Conservation (phyloP, 352 stramenopile species). For the Phytophthora hybrid region DNA sequence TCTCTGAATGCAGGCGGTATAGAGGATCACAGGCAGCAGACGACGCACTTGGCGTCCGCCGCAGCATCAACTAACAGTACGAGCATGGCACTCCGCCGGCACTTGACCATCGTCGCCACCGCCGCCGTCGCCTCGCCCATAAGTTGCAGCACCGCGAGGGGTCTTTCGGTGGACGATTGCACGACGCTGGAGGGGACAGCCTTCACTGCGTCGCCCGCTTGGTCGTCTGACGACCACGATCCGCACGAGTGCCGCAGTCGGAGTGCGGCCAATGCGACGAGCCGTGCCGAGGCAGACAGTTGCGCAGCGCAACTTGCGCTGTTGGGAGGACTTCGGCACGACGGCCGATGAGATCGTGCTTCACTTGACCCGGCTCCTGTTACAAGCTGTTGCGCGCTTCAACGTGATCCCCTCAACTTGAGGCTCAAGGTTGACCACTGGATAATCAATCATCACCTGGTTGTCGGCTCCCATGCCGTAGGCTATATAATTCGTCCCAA, state of each 20-base stretch:
- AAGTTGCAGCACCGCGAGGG: slow-evolving; percentile 4
- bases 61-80: not conserved
- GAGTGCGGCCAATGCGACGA: too few species aligned
- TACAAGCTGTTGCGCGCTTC: slow-evolving; percentile 9
- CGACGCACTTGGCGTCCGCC: not conserved
- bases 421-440: not conserved
- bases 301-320: too few species aligned
- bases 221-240: slow-evolving; percentile 11
- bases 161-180: slow-evolving; percentile 9
- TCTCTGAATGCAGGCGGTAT: not conserved
- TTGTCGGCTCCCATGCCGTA: slow-evolving; percentile 2
- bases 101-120: not conserved
- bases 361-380: slow-evolving; percentile 12
- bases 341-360: not conserved
- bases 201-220: slow-evolving; percentile 10
- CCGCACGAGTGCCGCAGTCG: too few species aligned
- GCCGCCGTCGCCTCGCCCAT: not conserved
- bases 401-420: slow-evolving; percentile 25
- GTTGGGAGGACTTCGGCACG: not conserved
- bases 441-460: slow-evolving; percentile 9
- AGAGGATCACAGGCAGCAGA: slow-evolving; percentile 1
- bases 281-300: too few species aligned
- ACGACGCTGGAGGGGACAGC: slow-evolving; percentile 18
- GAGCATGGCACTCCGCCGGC: not conserved
- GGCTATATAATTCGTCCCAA: too few species aligned